Evolutionary conservation across 2,329 filamentous ascomycete genomes (phyloP), one percentile per base, ranked within the genome.

Genomic region (Magnaporthiopsis incrustans): DNA sequence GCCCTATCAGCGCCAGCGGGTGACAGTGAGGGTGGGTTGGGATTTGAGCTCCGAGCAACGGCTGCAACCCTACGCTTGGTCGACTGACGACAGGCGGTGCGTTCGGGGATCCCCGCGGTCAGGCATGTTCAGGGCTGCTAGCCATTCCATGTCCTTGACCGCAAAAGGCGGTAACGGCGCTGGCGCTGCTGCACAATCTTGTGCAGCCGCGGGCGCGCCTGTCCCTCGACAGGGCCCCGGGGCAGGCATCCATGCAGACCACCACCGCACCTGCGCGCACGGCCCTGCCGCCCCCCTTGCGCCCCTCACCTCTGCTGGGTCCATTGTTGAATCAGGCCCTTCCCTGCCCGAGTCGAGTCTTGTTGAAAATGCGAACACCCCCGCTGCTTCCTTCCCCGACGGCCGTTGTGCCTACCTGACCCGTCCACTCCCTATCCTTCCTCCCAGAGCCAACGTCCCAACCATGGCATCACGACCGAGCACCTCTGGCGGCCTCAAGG

Each of bases 381-480:
- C 68, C 66, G 71, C 66, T 61, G 65, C 60, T 64, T 35, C 65
- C 61, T 71, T 70, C 65, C 67, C 70, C 35, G 70, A 68, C 63
- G 70, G 70, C 62, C 70, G 65, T 67, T 66, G 67, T 65, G 65
- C 65, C 62, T 72, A 73, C 65, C 64, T 74, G 63, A 69, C 71
- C 64, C 70, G 71, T 59, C 73, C 70, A 64, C 71, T 73, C 22
- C 71, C 71, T 61, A 64, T 66, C 67, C 67, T 65, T 65, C 65
- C 64, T 62, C 68, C 27, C 69, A 68, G 60, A 60, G 53, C 59
- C 61, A 63, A 63, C 27, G 14, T 59, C 26, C 65, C 67, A 66
- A 66, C 68, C 68, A 75, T 74, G 70, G 67, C 71, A 64, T 72
- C 72, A 64, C 73, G 78, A 70, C 78, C 78, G 44, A 79, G 74